A percentile compares a stretch with the other conserved stretches of the same genome.
These are phyloP conservation scores for Grosmannia penicillata DNA, from an alignment of 2,329 filamentous ascomycete genomes.

Conservation along the genomic window DNA sequence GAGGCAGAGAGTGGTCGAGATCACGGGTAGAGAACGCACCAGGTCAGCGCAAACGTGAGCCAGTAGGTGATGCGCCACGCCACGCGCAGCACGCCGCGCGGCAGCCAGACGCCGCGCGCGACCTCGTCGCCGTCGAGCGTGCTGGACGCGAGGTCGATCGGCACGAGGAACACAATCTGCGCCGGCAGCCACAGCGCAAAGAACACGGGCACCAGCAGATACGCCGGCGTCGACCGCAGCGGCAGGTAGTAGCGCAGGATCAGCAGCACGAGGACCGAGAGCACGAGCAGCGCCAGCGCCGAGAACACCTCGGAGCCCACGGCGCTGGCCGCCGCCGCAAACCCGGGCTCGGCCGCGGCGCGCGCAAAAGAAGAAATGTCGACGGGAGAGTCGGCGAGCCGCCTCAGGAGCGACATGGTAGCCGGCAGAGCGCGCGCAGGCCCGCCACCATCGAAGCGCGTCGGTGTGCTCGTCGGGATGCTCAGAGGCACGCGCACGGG, in stretches of 20 bases:
- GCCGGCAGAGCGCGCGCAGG: slow-evolving; percentile 3
- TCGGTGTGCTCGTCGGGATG: too few species aligned
- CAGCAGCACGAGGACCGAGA: slow-evolving; percentile 65
- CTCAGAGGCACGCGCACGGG: too few species aligned
- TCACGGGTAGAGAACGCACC: slow-evolving; percentile 35
- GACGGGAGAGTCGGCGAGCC: slow-evolving; percentile 1
- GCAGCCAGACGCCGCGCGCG: slow-evolving; percentile 75
- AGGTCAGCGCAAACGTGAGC: slow-evolving; percentile 90
- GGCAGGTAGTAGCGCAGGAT: slow-evolving; percentile 84
- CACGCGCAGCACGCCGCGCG: slow-evolving; percentile 61
- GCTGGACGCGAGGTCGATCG: slow-evolving; percentile 86
- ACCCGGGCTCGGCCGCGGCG: not conserved
- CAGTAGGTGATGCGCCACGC: slow-evolving; percentile 94
- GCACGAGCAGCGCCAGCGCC: slow-evolving; percentile 52
- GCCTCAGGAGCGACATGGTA: slow-evolving; percentile 5
- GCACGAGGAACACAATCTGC: slow-evolving; percentile 80
- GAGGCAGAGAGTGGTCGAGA: not conserved
- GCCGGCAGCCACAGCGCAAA: slow-evolving; percentile 88
- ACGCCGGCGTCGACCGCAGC: slow-evolving; percentile 76
- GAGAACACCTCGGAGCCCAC: slow-evolving; percentile 58
- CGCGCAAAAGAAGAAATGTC: not conserved
- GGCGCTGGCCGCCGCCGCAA: not conserved
- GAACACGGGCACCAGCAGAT: slow-evolving; percentile 84
- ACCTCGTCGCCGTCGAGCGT: slow-evolving; percentile 56
- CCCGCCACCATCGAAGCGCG: slow-evolving; percentile 2